Evolutionary conservation across 208 protist genomes (phyloP).

Genomic region (Polymyxa betae): DNA sequence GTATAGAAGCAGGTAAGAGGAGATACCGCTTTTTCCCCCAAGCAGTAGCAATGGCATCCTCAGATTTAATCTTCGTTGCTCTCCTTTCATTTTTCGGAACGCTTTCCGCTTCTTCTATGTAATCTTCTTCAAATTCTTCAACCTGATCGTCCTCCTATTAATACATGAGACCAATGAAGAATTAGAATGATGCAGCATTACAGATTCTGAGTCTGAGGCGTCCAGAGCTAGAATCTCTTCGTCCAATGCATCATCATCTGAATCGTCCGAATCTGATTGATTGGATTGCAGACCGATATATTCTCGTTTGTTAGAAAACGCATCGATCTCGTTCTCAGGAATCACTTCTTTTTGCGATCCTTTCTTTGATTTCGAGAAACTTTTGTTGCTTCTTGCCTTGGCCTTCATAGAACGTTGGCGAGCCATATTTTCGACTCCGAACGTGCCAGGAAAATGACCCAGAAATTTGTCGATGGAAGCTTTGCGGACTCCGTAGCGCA

Average conservation of each 20-base stretch:
- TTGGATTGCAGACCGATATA: not conserved
- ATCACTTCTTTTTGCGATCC: too few species aligned
- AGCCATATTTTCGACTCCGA: too few species aligned
- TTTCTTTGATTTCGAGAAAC: too few species aligned
- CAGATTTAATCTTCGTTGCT: not conserved
- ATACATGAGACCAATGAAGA: not conserved
- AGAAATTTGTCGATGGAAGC: too few species aligned
- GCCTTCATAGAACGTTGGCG: too few species aligned
- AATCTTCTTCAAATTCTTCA: not conserved
- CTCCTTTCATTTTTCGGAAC: not conserved
- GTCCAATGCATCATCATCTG: not conserved
- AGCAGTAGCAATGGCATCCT: constrained; percentile 36
- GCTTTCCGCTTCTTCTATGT: not conserved
- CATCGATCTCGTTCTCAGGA: constrained; percentile 30
- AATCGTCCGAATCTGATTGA: not conserved
- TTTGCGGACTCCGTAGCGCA: too few species aligned
- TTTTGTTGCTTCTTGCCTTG: too few species aligned
- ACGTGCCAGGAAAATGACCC: too few species aligned
- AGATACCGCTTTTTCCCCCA: constrained; percentile 16
- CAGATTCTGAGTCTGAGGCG: not conserved
- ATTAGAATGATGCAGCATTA: not conserved
- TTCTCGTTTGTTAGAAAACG: not conserved
- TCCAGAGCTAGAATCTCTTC: constrained; percentile 13
- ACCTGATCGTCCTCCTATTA: not conserved
- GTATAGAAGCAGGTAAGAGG: not conserved